Base-by-base conservation (phyloP, 2,329 filamentous ascomycete species). In the Diaporthe australafricana region DNA sequence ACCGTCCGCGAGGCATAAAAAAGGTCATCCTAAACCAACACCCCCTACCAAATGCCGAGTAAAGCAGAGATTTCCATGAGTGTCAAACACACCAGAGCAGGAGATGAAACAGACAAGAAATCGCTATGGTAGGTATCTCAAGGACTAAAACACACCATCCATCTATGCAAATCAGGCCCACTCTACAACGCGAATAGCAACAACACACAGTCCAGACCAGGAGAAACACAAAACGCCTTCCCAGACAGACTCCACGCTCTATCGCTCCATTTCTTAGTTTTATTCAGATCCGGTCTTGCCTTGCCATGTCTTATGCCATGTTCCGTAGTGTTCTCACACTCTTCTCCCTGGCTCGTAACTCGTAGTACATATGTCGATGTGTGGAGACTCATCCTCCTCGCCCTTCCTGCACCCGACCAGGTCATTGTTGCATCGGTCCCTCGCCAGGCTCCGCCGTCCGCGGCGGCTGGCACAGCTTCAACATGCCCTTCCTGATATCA, bases 401-500 rank as follows among this genome's bases (percentile, higher is more conserved):
- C 22, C 35, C 3, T 60, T 3, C 11, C 6, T 30, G 7, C 20
- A 30, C 5, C 38, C 56, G n/a, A 20, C 40, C 11, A 11, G 45
- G 16, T 27, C 20, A 50, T 47, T 30, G 3, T 16, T 57, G 52
- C 53, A 38, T 27, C 45, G 32, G 20, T 12, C 16, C 32, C 30
- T 40, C 30, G n/a, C 45, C 52, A 3, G 52, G 20, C 3, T n/a
- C 35, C 25, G 40, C 22, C 16, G 38, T 52, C n/a, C 63, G 38
- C 22, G 63, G 48, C 27, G 60, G 52, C 22, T 70, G 72, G 47
- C 57, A 63, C 16, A 73, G 16, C 8, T 83, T 80, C 71, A 88
- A 77, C 55, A 90, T 79, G 38, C 78, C 83, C 48, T 79, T 80
- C 75, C 83, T 84, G 70, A 89, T 76, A 50, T 82, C 80, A 68